Conservation (phyloP, 257 asterid genomes). For the Cordia subcordata region DNA sequence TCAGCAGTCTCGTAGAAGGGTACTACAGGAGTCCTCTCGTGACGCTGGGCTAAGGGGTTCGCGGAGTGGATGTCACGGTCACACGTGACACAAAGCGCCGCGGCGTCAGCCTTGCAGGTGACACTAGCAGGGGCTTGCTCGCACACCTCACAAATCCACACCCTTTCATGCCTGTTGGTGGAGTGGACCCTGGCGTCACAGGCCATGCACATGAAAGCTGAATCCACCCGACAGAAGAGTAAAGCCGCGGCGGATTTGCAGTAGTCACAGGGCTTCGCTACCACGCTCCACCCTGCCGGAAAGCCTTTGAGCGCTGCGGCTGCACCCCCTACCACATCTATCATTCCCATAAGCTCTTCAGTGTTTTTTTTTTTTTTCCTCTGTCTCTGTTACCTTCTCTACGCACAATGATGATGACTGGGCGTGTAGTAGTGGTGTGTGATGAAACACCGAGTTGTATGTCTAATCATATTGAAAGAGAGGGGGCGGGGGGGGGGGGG, state of each 20-base stretch:
- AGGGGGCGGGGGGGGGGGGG: too few relatives aligned
- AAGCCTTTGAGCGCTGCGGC: conserved; percentile 27
- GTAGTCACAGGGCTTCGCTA: conserved; percentile 60
- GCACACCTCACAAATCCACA: conserved; percentile 88
- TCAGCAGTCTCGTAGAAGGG: conserved; percentile 74
- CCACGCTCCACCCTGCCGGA: conserved; percentile 34
- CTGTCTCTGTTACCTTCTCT: background rate
- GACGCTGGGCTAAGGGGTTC: conserved; percentile 69
- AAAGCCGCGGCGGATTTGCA: conserved; percentile 64
- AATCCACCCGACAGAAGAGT: conserved; percentile 61
- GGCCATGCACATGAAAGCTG: conserved; percentile 53
- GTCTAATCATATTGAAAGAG: conserved; percentile 31
- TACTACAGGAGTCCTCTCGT: conserved; percentile 57
- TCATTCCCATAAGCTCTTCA: conserved; percentile 15
- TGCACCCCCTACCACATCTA: conserved; percentile 18
- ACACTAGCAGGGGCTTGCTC: conserved; percentile 73
- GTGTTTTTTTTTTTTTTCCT: background rate
- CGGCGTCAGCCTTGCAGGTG: conserved; percentile 80
- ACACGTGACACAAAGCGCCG: conserved; percentile 64
- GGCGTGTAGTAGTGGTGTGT: conserved; percentile 29
- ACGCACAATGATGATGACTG: conserved; percentile 18
- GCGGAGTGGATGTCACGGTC: conserved; percentile 82
- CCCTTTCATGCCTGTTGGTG: conserved; percentile 42
- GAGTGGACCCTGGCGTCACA: conserved; percentile 59
- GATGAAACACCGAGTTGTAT: conserved; percentile 20